Conservation (phyloP, 352 stramenopile genomes). For the Pythium scleroteichum region DNA sequence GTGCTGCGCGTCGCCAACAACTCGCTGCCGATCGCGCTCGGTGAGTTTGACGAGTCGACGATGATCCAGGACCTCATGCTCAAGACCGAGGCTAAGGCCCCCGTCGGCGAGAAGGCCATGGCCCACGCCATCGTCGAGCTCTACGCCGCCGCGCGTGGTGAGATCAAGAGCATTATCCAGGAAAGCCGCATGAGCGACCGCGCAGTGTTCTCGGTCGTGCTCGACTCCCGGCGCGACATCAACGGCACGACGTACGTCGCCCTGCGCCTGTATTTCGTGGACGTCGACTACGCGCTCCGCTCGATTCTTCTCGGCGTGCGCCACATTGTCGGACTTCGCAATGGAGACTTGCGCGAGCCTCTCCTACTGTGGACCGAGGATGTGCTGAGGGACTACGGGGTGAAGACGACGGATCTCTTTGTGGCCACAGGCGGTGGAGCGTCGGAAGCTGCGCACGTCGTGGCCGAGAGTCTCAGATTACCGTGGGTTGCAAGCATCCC, state of each 20-base stretch:
- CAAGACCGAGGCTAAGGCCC: not conserved
- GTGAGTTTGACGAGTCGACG: constrained; percentile 1
- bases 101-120: not conserved
- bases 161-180: not conserved
- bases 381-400: constrained; percentile 26
- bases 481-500: constrained; percentile 28
- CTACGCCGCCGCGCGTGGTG: constrained; percentile 3
- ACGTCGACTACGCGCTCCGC: constrained; percentile 21
- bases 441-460: constrained; percentile 26
- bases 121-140: constrained; percentile 10
- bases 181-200: not conserved
- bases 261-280: constrained; percentile 25
- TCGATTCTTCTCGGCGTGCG: constrained; percentile 25
- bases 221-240: constrained; percentile 22
- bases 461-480: constrained; percentile 19
- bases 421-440: constrained; percentile 23
- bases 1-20: constrained; percentile 7
- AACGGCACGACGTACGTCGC: constrained; percentile 22
- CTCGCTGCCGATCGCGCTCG: constrained; percentile 5
- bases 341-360: constrained; percentile 19
- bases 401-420: constrained; percentile 23
- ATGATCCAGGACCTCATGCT: not conserved
- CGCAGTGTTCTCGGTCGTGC: constrained; percentile 18
- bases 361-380: constrained; percentile 19
- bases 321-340: constrained; percentile 10